These are phyloP conservation scores for Rutstroemia sp. DNA, from an alignment of 2,329 filamentous ascomycete species.

Conservation along the genomic window DNA sequence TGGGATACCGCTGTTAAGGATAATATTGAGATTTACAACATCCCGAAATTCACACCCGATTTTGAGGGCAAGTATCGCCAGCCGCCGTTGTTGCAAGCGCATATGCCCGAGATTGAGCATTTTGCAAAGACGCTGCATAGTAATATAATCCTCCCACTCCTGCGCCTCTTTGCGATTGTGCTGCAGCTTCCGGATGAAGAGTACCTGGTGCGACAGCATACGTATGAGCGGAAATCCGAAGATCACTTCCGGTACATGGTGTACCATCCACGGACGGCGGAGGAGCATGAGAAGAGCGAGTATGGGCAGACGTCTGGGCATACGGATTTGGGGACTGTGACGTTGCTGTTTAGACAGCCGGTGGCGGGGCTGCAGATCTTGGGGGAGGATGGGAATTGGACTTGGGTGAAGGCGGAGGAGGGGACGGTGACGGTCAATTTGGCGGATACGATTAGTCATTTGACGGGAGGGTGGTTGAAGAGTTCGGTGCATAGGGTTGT, in stretches of 20 bases:
- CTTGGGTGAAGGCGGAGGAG: slow-evolving; percentile 41
- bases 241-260: slow-evolving; percentile 58
- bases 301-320: slow-evolving; percentile 42
- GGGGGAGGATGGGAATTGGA: slow-evolving; percentile 40
- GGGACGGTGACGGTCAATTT: slow-evolving; percentile 46
- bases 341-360: slow-evolving; percentile 50
- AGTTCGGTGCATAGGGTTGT: slow-evolving; percentile 35
- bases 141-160: slow-evolving; percentile 48
- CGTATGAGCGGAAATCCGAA: slow-evolving; percentile 50
- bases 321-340: slow-evolving; percentile 49
- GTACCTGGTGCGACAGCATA: slow-evolving; percentile 46
- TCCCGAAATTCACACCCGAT: slow-evolving; percentile 47
- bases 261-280: slow-evolving; percentile 41
- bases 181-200: slow-evolving; percentile 53
- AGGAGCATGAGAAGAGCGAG: slow-evolving; percentile 39
- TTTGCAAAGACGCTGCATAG: slow-evolving; percentile 42
- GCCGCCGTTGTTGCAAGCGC: slow-evolving; percentile 39
- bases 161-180: slow-evolving; percentile 53
- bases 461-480: slow-evolving; percentile 42
- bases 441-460: slow-evolving; percentile 39
- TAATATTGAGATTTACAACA: slow-evolving; percentile 53
- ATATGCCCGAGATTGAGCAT: slow-evolving; percentile 47
- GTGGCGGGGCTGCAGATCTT: slow-evolving; percentile 50
- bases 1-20: slow-evolving; percentile 30
- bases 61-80: slow-evolving; percentile 36